Evolutionary conservation across 108 stramenopile genomes (phyloP).

Genomic region (Aurantiochytrium sp.): DNA sequence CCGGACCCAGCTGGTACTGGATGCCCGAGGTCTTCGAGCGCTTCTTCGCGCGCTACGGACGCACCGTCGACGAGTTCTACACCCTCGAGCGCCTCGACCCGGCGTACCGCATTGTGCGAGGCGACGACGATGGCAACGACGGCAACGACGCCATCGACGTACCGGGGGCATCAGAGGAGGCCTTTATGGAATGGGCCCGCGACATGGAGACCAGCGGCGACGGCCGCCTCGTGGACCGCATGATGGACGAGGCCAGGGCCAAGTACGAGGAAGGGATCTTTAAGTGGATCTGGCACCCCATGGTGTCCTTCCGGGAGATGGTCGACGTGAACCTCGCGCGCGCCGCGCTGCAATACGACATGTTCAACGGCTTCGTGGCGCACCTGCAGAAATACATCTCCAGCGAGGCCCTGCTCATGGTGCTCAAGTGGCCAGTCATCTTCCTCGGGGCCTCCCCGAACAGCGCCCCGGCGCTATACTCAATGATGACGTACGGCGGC

Average conservation of each 20-base stretch:
- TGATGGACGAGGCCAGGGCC: neutral
- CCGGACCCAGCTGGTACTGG: slow-evolving; percentile 32
- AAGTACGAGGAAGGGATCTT: slow-evolving; percentile 27
- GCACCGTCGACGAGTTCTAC: neutral
- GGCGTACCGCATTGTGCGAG: neutral
- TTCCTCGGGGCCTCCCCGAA: neutral
- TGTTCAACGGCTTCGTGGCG: neutral
- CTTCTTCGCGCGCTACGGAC: neutral
- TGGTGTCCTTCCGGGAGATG: neutral
- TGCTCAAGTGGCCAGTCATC: slow-evolving; percentile 22
- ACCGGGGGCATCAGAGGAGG: neutral
- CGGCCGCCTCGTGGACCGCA: neutral
- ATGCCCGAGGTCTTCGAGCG: slow-evolving; percentile 30
- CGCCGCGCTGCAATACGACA: slow-evolving; percentile 3
- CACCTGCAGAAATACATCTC: neutral
- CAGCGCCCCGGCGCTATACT: neutral
- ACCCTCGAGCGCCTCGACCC: neutral
- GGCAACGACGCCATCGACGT: neutral
- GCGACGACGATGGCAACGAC: neutral
- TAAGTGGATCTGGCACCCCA: slow-evolving; percentile 21
- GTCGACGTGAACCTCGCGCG: neutral
- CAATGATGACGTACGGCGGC: slow-evolving; percentile 5
- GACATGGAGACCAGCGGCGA: neutral
- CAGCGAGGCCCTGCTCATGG: neutral
- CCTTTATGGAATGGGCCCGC: neutral